Conservation (phyloP, 2,329 filamentous ascomycete species). For the Fusarium nematophilum region DNA sequence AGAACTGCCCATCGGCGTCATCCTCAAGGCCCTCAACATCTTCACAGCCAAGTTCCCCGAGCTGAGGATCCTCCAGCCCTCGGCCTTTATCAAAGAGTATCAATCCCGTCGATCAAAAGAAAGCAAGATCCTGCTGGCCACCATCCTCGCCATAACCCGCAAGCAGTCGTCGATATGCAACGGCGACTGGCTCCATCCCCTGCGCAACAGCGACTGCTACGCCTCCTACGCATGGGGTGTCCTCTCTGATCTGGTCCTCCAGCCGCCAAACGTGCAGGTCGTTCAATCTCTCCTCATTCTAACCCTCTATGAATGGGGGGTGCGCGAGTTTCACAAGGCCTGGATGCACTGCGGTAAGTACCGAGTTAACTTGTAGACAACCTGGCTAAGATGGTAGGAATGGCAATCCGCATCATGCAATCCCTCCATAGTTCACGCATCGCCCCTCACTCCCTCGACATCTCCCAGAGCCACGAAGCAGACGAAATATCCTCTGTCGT, state of each 20-base stretch:
- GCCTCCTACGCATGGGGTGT: conserved; percentile 28
- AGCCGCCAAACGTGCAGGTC: conserved; percentile 40
- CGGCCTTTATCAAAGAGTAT: conserved; percentile 45
- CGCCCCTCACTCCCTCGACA: conserved; percentile 30
- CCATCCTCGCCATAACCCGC: conserved; percentile 29
- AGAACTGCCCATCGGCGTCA: conserved; percentile 37
- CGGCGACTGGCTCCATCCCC: conserved; percentile 5
- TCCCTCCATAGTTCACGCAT: conserved; percentile 38
- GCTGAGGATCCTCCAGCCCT: conserved; percentile 48
- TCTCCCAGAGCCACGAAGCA: conserved; percentile 18
- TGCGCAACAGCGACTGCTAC: conserved; percentile 26
- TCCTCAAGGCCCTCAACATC: conserved; percentile 48
- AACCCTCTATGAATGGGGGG: conserved; percentile 56
- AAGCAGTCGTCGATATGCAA: conserved; percentile 31
- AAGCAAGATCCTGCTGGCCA: conserved; percentile 39
- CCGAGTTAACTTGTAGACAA: fast-evolving
- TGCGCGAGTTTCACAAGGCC: conserved; percentile 54
- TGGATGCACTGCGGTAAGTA: conserved; percentile 53
- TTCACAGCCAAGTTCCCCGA: conserved; percentile 52
- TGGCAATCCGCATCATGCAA: conserved; percentile 41
- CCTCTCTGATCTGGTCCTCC: conserved; percentile 27
- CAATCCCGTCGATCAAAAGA: conserved; percentile 35
- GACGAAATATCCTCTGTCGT: conserved; percentile 40
- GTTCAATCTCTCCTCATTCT: conserved; percentile 55
- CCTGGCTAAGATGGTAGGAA: conserved; percentile 2